These are phyloP conservation scores for Russula foetens DNA, from an alignment of 768 basidiomycete genomes.

Conservation along the genomic window DNA sequence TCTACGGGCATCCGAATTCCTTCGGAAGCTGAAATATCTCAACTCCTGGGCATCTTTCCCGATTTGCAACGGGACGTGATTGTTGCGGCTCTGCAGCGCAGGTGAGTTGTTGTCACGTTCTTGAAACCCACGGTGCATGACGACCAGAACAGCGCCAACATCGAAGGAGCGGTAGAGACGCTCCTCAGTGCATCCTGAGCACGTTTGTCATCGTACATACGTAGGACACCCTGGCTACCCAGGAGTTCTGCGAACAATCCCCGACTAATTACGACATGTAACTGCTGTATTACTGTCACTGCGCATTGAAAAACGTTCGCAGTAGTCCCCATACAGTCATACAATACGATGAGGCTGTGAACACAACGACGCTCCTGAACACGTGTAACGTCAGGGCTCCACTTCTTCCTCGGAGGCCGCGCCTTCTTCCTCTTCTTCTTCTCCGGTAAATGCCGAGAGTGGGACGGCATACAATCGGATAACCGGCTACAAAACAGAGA, in stretches of 20 bases:
- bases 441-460: conserved; percentile 70
- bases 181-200: conserved; percentile 43
- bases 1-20: conserved; percentile 59
- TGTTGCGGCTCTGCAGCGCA: conserved; percentile 71
- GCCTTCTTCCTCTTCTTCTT: conserved; percentile 58
- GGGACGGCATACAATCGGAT: conserved; percentile 94
- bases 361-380: background rate
- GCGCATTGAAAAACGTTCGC: background rate
- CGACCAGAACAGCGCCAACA: conserved; percentile 48
- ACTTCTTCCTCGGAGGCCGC: conserved; percentile 37
- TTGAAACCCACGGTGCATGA: background rate
- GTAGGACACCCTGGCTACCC: background rate
- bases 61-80: conserved; percentile 64
- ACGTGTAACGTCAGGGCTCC: conserved; percentile 23
- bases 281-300: background rate
- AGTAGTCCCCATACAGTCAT: background rate
- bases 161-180: conserved; percentile 77
- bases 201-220: background rate
- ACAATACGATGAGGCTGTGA: background rate
- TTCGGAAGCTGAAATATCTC: conserved; percentile 64
- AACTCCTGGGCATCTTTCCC: conserved; percentile 79
- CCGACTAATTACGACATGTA: background rate
- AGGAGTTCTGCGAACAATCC: background rate
- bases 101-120: conserved; percentile 38
- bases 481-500: conserved; percentile 58